phyloP scores from a whole-genome alignment of 345 rosid species.

The Populus pruinosa region DNA sequence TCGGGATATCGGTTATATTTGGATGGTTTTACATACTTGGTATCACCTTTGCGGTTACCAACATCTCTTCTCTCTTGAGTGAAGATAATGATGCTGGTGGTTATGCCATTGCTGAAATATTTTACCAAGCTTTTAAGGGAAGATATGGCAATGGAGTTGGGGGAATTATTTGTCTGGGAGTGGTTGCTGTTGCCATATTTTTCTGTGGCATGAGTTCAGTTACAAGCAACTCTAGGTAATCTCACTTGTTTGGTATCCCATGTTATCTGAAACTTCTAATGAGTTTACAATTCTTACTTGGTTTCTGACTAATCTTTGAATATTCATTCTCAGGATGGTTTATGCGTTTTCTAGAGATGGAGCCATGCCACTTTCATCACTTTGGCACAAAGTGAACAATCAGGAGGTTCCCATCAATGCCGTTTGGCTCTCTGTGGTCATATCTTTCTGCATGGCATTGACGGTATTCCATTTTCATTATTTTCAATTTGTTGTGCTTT shows the following conservation, averaged over 20 bases:
- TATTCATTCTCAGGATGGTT: slow-evolving; percentile 65
- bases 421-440: slow-evolving; percentile 72
- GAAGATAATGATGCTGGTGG: slow-evolving; percentile 82
- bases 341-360: slow-evolving; percentile 98
- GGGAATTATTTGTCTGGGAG: slow-evolving; percentile 82
- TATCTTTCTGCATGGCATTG: slow-evolving; percentile 93
- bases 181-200: slow-evolving; percentile 83
- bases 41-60: slow-evolving; percentile 77
- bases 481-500: background rate
- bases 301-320: background rate
- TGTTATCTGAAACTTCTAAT: background rate
- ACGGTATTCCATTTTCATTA: slow-evolving; percentile 43
- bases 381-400: slow-evolving; percentile 89
- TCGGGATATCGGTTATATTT: slow-evolving; percentile 82
- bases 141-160: slow-evolving; percentile 87
- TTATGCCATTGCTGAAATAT: slow-evolving; percentile 85
- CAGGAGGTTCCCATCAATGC: slow-evolving; percentile 85
- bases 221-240: slow-evolving; percentile 91
- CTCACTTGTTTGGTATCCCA: background rate
- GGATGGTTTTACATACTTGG: slow-evolving; percentile 96
- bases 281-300: background rate
- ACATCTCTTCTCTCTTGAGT: slow-evolving; percentile 70
- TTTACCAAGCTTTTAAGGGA: slow-evolving; percentile 74
- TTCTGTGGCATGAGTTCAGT: slow-evolving; percentile 98
- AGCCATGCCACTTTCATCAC: slow-evolving; percentile 77